Base-by-base conservation (phyloP, 441 rosid genomes). In the Kokia cookei region DNA sequence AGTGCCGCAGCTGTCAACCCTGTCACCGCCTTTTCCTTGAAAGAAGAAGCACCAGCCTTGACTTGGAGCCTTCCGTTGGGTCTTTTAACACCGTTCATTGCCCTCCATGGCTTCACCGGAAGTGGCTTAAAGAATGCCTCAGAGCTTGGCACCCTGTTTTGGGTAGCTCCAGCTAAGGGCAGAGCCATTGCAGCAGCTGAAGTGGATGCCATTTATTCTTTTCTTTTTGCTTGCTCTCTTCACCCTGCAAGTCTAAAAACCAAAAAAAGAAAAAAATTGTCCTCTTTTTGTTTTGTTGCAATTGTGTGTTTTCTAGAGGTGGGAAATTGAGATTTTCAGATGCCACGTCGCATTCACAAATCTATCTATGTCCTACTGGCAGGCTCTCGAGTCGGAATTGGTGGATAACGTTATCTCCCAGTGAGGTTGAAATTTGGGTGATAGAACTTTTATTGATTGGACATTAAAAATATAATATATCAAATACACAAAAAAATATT, bases 1-100 rank as follows among this genome's bases (percentile, higher is more conserved):
- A 94, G 79, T 4, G 91, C 96, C 3, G 89, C 97, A 0, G 93
- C 92, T 0, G 97, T 92, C 78, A 91, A 54, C 1, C 89, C 91
- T 4, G 87, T 81, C 5, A 90, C 82, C 0, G 87, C 91, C 84
- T 90, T 92, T 80, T 92, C 93, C 84, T 87, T 92, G 53, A 92
- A 29, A 35, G 89, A 86, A 48, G 93, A 91, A 61, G 94, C 12
- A 12, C 14, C 13, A 47, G 50, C 97, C 72, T 77, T 80, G 32
- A 91, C 91, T 78, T 87, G 80, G 22, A 92, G 77, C 77, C 74
- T 84, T 9, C 78, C 77, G 2, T 40, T 63, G n/a, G 61, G 29
- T 35, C 69, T 63, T 14, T 71, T 43, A 27, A 17, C 26, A n/a
- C 19, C 24, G 10, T 70, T 60, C 24, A 73, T 42, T 3, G 81